Percentiles rank a stretch among this genome's conserved stretches.
These are phyloP conservation scores for Psidium friedrichsthalianum DNA, from an alignment of 345 rosid species.

Conservation along the genomic window DNA sequence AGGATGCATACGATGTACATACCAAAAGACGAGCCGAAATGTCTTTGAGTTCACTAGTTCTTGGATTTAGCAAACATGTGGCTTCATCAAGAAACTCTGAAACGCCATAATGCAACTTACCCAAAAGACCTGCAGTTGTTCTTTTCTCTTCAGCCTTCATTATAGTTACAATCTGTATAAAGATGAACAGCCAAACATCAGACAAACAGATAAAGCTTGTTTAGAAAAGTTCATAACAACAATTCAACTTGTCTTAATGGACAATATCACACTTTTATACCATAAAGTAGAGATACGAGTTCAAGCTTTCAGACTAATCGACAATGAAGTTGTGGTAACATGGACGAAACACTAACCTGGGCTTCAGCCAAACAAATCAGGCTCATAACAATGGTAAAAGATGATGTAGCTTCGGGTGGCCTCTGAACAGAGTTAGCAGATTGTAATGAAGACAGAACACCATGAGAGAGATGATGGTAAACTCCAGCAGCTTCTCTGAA, in stretches of 20 bases:
- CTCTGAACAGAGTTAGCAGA: conserved; percentile 24
- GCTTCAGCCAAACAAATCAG: conserved; percentile 82
- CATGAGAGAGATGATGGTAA: conserved; percentile 45
- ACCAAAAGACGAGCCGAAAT: conserved; percentile 47
- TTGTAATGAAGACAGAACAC: conserved; percentile 41
- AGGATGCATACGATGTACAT: background rate
- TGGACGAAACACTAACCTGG: conserved; percentile 35
- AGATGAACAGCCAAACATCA: background rate
- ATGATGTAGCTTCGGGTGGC: conserved; percentile 52
- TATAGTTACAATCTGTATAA: conserved; percentile 38
- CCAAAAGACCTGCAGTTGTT: conserved; percentile 35
- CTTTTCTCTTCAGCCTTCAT: conserved; percentile 63
- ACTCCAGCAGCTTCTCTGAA: conserved; percentile 82
- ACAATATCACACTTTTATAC: background rate
- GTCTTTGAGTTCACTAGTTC: conserved; percentile 32
- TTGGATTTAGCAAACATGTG: conserved; percentile 15
- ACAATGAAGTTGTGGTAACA: background rate
- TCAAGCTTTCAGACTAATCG: background rate
- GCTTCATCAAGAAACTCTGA: conserved; percentile 51
- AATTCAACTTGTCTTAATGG: background rate
- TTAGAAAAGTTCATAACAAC: background rate
- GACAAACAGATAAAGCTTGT: background rate
- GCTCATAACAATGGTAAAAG: conserved; percentile 37
- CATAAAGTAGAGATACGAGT: background rate
- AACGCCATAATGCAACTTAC: conserved; percentile 64